Evolutionary conservation across 169 alveolate species (phyloP), one percentile per base, ranked within the genome.

Genomic region (Plasmodium sp.): DNA sequence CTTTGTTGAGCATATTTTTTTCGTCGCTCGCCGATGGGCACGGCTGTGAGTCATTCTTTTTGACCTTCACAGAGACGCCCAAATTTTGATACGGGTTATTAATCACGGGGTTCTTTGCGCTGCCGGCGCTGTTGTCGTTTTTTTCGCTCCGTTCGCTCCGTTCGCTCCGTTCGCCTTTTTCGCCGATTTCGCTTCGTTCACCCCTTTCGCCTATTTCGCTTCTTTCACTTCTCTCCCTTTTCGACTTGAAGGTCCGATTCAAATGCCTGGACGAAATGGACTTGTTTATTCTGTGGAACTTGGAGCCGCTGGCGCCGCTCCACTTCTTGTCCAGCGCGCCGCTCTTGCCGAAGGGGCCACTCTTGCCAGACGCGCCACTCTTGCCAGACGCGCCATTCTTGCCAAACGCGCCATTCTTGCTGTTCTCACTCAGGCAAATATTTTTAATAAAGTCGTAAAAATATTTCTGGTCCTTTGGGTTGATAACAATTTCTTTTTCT

Each of bases 401-500:
- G 27, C 27, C 91, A 33, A 31, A 62, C 31, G 71, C 12, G 54
- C 54, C 67, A 31, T 43, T 80, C 39, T 80, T 90, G 73, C 34
- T 62, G 36, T 31, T 62, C 22, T 67, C 83, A 90, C 67, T 79
- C 22, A 80, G 18, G 51, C 81, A 45, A 43, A 90, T 2, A 4
- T 79, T 90, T 79, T 90, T 90, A 62, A 90, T 41, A 79, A 90
- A 90, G 48, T 80, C 74, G 27, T 90, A 90, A 80, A 90, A 90
- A 34, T 90, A 90, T 90, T 90, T 90, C 82, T 90, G 91, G 82
- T 90, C 67, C 72, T 90, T 79, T 2, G 94, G 94, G 45, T 90
- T 62, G 14, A 90, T 90, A 58, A 80, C 7, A 14, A 90, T 71
- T 45, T 90, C 94, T 43, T 90, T 90, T 36, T 90, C 94, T 79